phyloP scores from a whole-genome alignment of 2,329 filamentous ascomycete species.

The Lachnellula hyalina region DNA sequence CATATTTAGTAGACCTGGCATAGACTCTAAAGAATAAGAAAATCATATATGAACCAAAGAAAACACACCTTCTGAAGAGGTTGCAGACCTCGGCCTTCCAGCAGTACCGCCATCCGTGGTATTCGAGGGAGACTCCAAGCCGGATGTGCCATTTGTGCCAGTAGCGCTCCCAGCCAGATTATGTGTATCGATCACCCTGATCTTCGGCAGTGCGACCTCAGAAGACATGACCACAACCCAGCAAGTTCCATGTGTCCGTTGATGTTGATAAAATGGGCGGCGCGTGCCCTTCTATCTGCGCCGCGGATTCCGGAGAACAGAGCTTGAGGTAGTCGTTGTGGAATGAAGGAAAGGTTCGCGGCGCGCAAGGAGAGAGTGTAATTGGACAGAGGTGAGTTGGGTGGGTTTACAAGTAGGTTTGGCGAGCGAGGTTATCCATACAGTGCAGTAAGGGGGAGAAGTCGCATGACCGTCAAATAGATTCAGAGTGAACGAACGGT shows the following conservation, averaged over 20 bases:
- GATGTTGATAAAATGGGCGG: constrained; percentile 5
- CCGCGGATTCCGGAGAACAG: constrained; percentile 10
- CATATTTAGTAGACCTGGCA: constrained; percentile 4
- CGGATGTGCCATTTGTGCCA: constrained; percentile 15
- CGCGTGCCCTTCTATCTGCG: constrained; percentile 13
- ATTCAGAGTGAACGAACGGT: too few species aligned
- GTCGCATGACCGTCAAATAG: too few species aligned
- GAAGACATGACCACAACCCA: constrained; percentile 27
- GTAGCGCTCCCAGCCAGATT: constrained; percentile 17
- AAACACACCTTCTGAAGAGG: constrained; percentile 29
- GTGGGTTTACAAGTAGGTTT: background rate
- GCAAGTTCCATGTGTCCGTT: constrained; percentile 23
- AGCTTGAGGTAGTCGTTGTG: background rate
- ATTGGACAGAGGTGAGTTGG: background rate
- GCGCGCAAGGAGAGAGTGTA: background rate
- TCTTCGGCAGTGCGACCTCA: constrained; percentile 24
- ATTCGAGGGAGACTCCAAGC: constrained; percentile 25
- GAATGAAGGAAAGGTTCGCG: background rate
- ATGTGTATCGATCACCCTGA: constrained; percentile 27
- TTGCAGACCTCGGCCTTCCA: constrained; percentile 24
- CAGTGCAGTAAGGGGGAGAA: background rate
- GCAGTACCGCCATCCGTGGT: constrained; percentile 25
- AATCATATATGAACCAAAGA: constrained; percentile 3
- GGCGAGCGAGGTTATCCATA: too few species aligned
- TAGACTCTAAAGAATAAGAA: background rate